Evolutionary conservation across 768 basidiomycete genomes (phyloP).

Genomic region (Hydnomerulius pinastri): DNA sequence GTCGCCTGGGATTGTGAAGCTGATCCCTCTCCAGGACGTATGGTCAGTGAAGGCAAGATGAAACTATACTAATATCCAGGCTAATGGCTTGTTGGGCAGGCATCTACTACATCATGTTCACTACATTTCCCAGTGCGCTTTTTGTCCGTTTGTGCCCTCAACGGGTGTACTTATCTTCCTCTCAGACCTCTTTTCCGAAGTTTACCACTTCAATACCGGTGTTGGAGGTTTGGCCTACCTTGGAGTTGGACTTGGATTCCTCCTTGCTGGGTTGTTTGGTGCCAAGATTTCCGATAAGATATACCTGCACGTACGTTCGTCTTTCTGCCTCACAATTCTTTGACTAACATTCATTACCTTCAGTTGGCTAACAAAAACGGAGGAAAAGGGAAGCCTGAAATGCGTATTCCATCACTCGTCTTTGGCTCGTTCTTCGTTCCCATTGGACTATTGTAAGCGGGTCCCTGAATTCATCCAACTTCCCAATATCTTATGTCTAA

Average conservation of each 20-base stretch:
- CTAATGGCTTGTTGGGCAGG: conserved; percentile 27
- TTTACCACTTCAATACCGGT: conserved; percentile 55
- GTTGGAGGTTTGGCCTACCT: conserved; percentile 53
- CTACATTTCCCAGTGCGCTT: conserved; percentile 61
- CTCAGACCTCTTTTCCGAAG: conserved; percentile 44
- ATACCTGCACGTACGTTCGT: conserved; percentile 46
- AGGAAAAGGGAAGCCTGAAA: conserved; percentile 71
- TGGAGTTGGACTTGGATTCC: conserved; percentile 59
- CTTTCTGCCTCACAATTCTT: neutral
- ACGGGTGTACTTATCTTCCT: conserved; percentile 2
- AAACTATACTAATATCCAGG: neutral
- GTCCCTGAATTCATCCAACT: neutral
- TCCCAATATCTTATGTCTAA: conserved; percentile 4
- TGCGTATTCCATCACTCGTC: conserved; percentile 73
- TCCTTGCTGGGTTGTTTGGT: conserved; percentile 48
- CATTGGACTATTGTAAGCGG: conserved; percentile 65
- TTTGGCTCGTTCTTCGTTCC: conserved; percentile 72
- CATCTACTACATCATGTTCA: conserved; percentile 73
- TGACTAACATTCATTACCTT: neutral
- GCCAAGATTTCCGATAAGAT: conserved; percentile 48
- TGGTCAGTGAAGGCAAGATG: conserved; percentile 39
- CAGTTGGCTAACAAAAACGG: conserved; percentile 55
- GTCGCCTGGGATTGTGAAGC: neutral
- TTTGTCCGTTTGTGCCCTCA: neutral
- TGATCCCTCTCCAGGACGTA: conserved; percentile 46